A percentile compares a stretch with the other conserved stretches of the same genome.
Conservation (phyloP, 2,329 filamentous ascomycete genomes). For the Dactylonectria macrodidyma region DNA sequence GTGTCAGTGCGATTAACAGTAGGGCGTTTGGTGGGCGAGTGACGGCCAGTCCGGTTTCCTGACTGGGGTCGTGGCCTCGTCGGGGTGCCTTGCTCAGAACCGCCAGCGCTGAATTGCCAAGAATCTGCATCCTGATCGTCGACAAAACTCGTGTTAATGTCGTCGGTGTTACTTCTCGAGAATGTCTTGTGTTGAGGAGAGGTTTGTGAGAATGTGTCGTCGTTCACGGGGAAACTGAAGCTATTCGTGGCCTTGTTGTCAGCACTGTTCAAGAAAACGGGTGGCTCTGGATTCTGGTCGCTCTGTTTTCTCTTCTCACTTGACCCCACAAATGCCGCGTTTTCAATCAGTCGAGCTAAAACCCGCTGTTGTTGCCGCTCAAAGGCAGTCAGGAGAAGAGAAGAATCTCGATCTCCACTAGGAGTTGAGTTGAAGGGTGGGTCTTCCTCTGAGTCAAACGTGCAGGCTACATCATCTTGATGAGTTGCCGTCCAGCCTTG, state of each 20-base stretch:
- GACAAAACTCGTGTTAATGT: conserved; percentile 74
- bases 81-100: conserved; percentile 49
- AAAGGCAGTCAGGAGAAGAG: conserved; percentile 52
- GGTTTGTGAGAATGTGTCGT: conserved; percentile 57
- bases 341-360: conserved; percentile 56
- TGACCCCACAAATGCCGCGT: conserved; percentile 38
- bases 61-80: conserved; percentile 55
- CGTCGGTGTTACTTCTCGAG: conserved; percentile 67
- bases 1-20: conserved; percentile 41
- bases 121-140: conserved; percentile 61
- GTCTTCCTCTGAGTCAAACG: conserved; percentile 23
- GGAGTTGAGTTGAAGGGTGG: conserved; percentile 40
- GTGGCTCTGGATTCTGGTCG: conserved; percentile 11
- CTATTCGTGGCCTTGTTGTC: conserved; percentile 58
- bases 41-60: conserved; percentile 57
- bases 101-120: conserved; percentile 69
- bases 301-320: conserved; percentile 32
- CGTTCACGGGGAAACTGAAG: conserved; percentile 65
- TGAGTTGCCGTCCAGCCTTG: conserved; percentile 12
- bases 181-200: conserved; percentile 59
- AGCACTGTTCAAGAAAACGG: conserved; percentile 43
- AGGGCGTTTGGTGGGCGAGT: conserved; percentile 55
- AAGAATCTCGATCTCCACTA: conserved; percentile 50
- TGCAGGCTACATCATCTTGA: conserved; percentile 32
- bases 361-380: conserved; percentile 59